A percentile compares a stretch with the other conserved stretches of the same genome.
These are phyloP conservation scores for Meira miltonrushii DNA, from an alignment of 1,284 basidiomycete species.

Conservation along the genomic window DNA sequence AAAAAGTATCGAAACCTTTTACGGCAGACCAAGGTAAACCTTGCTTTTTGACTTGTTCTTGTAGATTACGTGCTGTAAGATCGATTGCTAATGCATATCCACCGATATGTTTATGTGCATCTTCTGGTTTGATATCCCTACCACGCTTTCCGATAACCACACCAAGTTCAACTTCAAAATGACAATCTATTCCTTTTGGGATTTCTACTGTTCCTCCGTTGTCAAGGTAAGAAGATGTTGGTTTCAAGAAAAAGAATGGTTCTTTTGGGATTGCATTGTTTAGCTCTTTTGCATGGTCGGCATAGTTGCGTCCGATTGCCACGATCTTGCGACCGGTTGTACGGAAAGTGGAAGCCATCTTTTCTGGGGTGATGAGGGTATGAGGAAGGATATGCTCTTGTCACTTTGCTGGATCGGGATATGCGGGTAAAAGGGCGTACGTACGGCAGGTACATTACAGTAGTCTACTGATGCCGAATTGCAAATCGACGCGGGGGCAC, in stretches of 20 bases:
- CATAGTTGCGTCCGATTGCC: slow-evolving; percentile 59
- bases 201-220: slow-evolving; percentile 75
- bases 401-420: too few relatives aligned
- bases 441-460: too few relatives aligned
- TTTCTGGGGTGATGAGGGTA: neutral
- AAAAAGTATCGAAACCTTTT: slow-evolving; percentile 86
- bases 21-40: slow-evolving; percentile 91
- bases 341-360: slow-evolving; percentile 36
- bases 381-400: too few relatives aligned
- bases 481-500: too few relatives aligned
- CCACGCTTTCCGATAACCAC: slow-evolving; percentile 85
- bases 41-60: slow-evolving; percentile 83
- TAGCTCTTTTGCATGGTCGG: slow-evolving; percentile 83
- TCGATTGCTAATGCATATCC: slow-evolving; percentile 93
- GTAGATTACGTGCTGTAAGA: slow-evolving; percentile 91
- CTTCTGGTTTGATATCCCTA: slow-evolving; percentile 68
- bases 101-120: slow-evolving; percentile 74
- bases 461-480: too few relatives aligned
- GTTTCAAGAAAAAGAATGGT: slow-evolving; percentile 98
- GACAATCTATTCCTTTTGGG: slow-evolving; percentile 73
- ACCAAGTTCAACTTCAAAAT: slow-evolving; percentile 96
- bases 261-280: slow-evolving; percentile 84
- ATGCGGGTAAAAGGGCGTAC: too few relatives aligned
- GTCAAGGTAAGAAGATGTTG: slow-evolving; percentile 80
- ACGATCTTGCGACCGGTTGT: slow-evolving; percentile 60